These are phyloP conservation scores for Phytophthora sp. DNA, from an alignment of 352 stramenopile species.

Conservation along the genomic window DNA sequence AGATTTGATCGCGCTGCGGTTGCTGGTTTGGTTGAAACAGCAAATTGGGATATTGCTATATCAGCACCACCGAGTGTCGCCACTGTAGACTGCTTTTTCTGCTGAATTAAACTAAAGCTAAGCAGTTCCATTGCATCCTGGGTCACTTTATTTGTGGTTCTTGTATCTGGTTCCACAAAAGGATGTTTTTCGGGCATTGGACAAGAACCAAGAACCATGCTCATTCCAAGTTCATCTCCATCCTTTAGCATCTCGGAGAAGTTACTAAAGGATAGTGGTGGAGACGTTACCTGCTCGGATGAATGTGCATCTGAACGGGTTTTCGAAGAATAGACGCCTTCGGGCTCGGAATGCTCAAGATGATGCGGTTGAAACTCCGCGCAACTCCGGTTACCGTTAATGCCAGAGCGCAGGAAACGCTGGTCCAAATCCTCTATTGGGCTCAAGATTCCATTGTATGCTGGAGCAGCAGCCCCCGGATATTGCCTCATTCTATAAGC, in stretches of 20 bases:
- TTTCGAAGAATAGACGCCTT: no score
- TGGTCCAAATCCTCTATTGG: no score
- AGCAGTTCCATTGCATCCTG: conserved; percentile 40
- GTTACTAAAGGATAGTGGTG: conserved; percentile 43
- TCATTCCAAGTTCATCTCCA: conserved; percentile 6
- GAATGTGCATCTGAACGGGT: background rate
- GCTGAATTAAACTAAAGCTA: conserved; percentile 40
- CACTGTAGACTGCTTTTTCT: background rate
- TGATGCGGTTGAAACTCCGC: no score
- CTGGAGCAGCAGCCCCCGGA: no score
- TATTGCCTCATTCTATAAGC: no score
- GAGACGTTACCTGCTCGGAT: conserved; percentile 32
- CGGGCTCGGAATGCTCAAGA: no score
- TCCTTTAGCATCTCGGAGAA: conserved; percentile 44
- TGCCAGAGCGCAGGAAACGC: conserved; percentile 46
- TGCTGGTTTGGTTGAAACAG: no score
- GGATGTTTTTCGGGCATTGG: conserved; percentile 21
- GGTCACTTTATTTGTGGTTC: conserved; percentile 7
- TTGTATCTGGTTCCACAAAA: no score
- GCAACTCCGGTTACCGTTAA: conserved; percentile 53
- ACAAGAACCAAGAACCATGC: conserved; percentile 25
- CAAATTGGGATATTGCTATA: background rate
- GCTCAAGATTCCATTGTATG: no score
- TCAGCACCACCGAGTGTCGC: background rate
- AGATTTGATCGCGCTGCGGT: background rate